Evolutionary conservation across 192 early-diverging fungal species (phyloP), one percentile per base, ranked within the genome.

Genomic region (Diversispora epigaea): DNA sequence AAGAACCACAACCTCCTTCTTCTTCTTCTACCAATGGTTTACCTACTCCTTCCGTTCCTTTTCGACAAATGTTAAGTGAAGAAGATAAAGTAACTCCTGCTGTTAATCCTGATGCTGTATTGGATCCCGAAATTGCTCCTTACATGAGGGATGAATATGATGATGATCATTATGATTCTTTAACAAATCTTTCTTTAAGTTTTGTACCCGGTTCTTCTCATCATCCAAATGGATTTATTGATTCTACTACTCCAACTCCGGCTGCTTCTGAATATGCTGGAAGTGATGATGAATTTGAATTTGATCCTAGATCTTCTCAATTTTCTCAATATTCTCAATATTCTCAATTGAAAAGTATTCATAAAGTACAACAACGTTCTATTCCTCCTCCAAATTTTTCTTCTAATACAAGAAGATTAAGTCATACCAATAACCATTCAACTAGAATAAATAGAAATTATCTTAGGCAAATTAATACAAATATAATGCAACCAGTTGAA

Each of bases 141-240:
- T 89, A 85, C 65, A 84, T 83, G 84, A 85, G 80, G 0, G 88
- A 90, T 22, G 89, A 90, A n/a, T 88, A 90, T 32, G 84, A 84
- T 17, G 82, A 85, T 32, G 77, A 77, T 8, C 60, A 69, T 50
- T 81, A 80, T 43, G 85, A 86, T 55, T 75, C 80, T 0, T 80
- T 80, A 79, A 65, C 73, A 3, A 83, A 77, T 70, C 79, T 84
- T 2, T 75, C 79, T 0, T 72, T 80, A 45, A 80, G 72, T 41
- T 85, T 78, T 61, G 6, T 80, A 15, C 46, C 79, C 8, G 43
- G 78, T 11, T 55, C 73, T 57, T n/a, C 69, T 19, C 39, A 75
- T 50, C 66, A 17, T 39, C 22, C 73, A 9, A 17, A 58, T 52
- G 68, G 75, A 25, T 11, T 14, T 25, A 11, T 5, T 21, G 73